A percentile compares a stretch with the other conserved stretches of the same genome.
Conservation (phyloP, 2,329 filamentous ascomycete species). For the Alternaria atra region DNA sequence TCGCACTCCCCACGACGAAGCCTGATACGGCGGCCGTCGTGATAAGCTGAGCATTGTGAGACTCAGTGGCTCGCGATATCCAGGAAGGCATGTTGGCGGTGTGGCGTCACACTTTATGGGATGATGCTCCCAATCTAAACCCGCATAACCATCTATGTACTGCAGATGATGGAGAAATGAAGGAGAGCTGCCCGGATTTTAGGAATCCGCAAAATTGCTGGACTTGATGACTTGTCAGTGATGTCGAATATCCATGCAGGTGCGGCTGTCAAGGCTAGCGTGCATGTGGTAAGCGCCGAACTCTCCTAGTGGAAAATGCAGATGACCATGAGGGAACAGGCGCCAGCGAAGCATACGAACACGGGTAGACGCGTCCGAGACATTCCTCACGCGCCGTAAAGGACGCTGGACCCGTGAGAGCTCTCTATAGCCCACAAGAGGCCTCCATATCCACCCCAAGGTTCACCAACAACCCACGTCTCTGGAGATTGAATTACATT, state of each 20-base stretch:
- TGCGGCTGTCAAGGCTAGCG: constrained; percentile 22
- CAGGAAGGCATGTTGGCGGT: constrained; percentile 55
- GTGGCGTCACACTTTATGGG: constrained; percentile 4
- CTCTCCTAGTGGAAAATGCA: constrained; percentile 32
- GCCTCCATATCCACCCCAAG: constrained; percentile 5
- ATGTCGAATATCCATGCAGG: constrained; percentile 10
- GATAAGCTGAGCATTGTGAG: constrained; percentile 68
- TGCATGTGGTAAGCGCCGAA: constrained; percentile 25
- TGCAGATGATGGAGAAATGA: neutral
- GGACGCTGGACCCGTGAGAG: constrained; percentile 35
- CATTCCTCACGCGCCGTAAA: constrained; percentile 46
- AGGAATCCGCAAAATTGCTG: neutral
- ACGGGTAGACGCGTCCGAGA: constrained; percentile 49
- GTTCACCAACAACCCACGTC: neutral
- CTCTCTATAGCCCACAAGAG: constrained; percentile 26
- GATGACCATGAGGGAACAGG: constrained; percentile 38
- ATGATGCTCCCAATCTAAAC: constrained; percentile 7
- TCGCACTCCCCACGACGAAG: constrained; percentile 60
- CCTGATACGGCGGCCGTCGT: constrained; percentile 71
- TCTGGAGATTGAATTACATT: constrained; percentile 2
- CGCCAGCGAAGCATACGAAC: constrained; percentile 41
- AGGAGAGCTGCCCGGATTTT: neutral
- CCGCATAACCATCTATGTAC: constrained; percentile 13
- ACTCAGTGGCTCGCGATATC: constrained; percentile 55
- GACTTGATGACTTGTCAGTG: constrained; percentile 15